Evolutionary conservation across 177 flowering plant genomes (phyloP), one percentile per base, ranked within the genome.

Genomic region (Vitis hybrid): DNA sequence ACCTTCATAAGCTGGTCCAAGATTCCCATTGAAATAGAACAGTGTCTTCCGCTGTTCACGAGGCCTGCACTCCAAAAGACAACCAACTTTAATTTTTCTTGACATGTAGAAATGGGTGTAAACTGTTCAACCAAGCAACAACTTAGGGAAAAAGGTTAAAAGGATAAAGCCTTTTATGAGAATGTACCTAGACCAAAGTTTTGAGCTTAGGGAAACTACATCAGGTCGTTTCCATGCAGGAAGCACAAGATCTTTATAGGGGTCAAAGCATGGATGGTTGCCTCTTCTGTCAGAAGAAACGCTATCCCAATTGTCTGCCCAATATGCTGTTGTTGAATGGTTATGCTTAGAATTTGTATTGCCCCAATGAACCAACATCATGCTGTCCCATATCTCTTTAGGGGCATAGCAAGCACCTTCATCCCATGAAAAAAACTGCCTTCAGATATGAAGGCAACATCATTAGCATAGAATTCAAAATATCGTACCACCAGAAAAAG

Each of bases 331-430:
- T 63, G 99, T 95, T 65, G 99, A 95, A 76, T 87, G 86, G 56
- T 92, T 93, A 75, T 95, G 97, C 84, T 92, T 95, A 69, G 92
- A 82, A 73, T 95, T 95, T 62, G 99, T 93, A 77, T 95, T 95
- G 38, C 99, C 99, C 99, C 99, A 95, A 76, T 95, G 99, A 73
- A 94, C 98, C 82, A 95, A 80, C 99, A 95, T 95, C 97, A 89
- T 95, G 81, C 99, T 95, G 77, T 82, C 88, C 98, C 99, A 90
- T 72, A 95, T 95, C 82, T 95, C 99, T 85, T 95, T 95, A 4
- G 99, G 99, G 60, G 99, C 99, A 86, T 88, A 93, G 84, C 99
- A 95, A 80, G 99, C 98, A 85, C 99, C 97, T 90, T 95, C 99
- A 86, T 95, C 99, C 99, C 99, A 95, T 69, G 97, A 86, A 86